Evolutionary conservation across 768 basidiomycete genomes (phyloP).

Genomic region (Cystobasidium onofrii): DNA sequence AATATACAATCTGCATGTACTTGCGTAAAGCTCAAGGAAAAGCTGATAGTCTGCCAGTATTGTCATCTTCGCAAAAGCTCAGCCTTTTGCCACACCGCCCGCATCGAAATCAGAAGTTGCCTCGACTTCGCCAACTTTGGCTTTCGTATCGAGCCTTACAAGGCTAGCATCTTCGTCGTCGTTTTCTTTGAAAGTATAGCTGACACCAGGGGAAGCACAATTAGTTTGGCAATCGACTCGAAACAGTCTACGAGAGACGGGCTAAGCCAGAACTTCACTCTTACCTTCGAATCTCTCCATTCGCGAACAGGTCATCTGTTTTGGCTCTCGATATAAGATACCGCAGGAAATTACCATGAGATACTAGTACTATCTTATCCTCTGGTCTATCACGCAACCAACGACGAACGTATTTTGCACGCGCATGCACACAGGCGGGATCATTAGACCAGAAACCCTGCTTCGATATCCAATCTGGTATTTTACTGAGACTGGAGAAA

Average conservation of each 20-base stretch:
- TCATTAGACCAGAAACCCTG: slow-evolving; percentile 12
- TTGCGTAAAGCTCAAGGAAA: too few relatives aligned
- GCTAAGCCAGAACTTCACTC: background rate
- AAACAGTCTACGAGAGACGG: too few relatives aligned
- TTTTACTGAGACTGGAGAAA: background rate
- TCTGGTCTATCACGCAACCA: slow-evolving; percentile 8
- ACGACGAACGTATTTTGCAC: slow-evolving; percentile 10
- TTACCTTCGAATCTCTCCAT: slow-evolving; percentile 16
- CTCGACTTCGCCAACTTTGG: background rate
- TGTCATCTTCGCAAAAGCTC: too few relatives aligned
- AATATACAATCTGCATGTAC: too few relatives aligned
- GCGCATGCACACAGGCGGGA: background rate
- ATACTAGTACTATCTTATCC: background rate
- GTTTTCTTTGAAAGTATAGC: background rate
- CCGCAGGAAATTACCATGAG: slow-evolving; percentile 24
- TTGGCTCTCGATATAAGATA: background rate
- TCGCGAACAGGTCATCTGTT: background rate
- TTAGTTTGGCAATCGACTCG: too few relatives aligned
- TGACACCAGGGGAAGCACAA: background rate
- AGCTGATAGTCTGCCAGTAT: too few relatives aligned
- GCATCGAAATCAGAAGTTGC: too few relatives aligned
- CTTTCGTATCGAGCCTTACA: background rate
- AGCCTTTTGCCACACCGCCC: too few relatives aligned
- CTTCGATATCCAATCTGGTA: background rate
- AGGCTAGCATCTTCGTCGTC: slow-evolving; percentile 19